Conservation (phyloP, 2,329 filamentous ascomycete genomes). For the Trichophyton schoenleinii region DNA sequence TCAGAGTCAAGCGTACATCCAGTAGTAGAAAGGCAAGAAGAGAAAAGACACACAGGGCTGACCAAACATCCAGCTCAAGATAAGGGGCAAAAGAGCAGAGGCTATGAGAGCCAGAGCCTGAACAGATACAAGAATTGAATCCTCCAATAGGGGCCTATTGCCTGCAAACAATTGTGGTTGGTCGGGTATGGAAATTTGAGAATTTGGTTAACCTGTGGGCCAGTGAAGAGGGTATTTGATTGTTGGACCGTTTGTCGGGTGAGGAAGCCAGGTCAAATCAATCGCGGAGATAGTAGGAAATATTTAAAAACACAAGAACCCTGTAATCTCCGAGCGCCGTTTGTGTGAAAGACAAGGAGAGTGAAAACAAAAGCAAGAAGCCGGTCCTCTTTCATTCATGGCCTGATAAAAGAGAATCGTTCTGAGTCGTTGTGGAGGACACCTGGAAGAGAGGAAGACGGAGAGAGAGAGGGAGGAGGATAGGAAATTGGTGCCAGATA, state of each 20-base stretch:
- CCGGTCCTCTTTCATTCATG: not conserved
- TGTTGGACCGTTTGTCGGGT: not conserved
- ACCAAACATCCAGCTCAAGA: slow-evolving; percentile 1
- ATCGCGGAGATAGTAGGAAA: not conserved
- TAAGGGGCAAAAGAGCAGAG: not conserved
- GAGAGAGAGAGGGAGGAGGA: not conserved
- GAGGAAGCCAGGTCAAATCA: not conserved
- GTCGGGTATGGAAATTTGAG: not conserved
- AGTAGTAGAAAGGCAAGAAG: not conserved
- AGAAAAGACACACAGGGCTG: not conserved
- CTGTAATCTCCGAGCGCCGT: slow-evolving; percentile 1
- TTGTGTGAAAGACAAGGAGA: not conserved
- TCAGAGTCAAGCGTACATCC: slow-evolving; percentile 1
- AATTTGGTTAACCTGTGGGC: not conserved
- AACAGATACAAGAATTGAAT: slow-evolving; percentile 5
- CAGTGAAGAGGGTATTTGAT: not conserved
- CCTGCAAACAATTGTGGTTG: not conserved
- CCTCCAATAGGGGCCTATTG: slow-evolving; percentile 1
- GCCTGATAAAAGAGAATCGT: slow-evolving; percentile 1
- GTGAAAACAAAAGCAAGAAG: not conserved
- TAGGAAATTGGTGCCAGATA: not conserved
- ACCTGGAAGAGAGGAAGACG: not conserved
- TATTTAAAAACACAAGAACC: not conserved
- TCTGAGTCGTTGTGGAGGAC: not conserved
- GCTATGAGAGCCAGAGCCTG: not conserved